A percentile compares a stretch with the other conserved stretches of the same genome.
These are phyloP conservation scores for Suillus variegatus DNA, from an alignment of 768 basidiomycete species.

Conservation along the genomic window DNA sequence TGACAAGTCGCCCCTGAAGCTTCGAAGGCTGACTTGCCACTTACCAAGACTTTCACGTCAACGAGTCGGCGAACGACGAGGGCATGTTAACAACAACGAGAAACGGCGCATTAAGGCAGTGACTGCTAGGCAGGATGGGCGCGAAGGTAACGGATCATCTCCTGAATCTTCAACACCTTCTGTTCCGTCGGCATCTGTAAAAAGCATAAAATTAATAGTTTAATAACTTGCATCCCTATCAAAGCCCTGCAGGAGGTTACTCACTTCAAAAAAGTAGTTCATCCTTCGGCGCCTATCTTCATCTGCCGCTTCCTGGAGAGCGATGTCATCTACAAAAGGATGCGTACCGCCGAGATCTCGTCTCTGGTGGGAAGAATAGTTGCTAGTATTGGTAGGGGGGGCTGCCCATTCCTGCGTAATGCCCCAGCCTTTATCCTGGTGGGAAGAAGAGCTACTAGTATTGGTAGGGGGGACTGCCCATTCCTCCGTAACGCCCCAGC, in stretches of 20 bases:
- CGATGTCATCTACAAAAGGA: slow-evolving; percentile 49
- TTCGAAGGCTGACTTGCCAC: not conserved
- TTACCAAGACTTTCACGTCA: too few relatives aligned
- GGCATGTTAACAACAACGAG: not conserved
- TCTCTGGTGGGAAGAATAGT: not conserved
- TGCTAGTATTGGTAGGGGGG: not conserved
- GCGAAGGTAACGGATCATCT: slow-evolving; percentile 44
- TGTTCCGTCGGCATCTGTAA: slow-evolving; percentile 57
- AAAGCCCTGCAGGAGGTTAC: slow-evolving; percentile 9
- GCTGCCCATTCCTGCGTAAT: slow-evolving; percentile 18
- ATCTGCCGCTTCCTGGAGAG: slow-evolving; percentile 39
- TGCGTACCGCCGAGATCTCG: slow-evolving; percentile 20
- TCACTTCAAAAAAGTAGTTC: slow-evolving; percentile 53
- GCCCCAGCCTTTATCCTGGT: slow-evolving; percentile 20
- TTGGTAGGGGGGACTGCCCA: slow-evolving; percentile 15
- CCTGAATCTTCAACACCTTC: slow-evolving; percentile 53
- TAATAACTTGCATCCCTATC: not conserved
- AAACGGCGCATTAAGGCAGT: not conserved
- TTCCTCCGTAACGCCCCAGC: slow-evolving; percentile 21
- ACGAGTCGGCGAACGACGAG: not conserved
- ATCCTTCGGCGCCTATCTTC: slow-evolving; percentile 44
- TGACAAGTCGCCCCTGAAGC: slow-evolving; percentile 1
- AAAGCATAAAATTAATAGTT: not conserved
- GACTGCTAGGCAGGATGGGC: slow-evolving; percentile 11
- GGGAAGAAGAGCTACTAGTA: not conserved